phyloP scores from a whole-genome alignment of 257 asterid species.

The Forsythia viridissima region DNA sequence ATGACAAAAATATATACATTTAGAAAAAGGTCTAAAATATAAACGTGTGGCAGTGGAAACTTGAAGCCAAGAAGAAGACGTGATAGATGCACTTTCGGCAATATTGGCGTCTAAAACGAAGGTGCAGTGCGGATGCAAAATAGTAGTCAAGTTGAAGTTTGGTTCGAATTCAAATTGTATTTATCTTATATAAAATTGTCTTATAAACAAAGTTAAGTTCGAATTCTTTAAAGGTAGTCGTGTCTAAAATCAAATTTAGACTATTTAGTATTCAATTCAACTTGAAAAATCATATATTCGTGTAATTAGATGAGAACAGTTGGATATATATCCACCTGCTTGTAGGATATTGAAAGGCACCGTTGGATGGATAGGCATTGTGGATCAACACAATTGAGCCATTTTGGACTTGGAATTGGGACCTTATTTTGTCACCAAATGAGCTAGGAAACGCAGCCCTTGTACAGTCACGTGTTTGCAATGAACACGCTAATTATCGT shows the following conservation, averaged over 20 bases:
- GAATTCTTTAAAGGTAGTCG: too few relatives aligned
- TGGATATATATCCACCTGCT: background rate
- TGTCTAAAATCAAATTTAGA: too few relatives aligned
- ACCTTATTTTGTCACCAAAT: constrained; percentile 43
- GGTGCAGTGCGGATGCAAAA: background rate
- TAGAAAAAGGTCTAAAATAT: too few relatives aligned
- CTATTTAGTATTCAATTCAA: too few relatives aligned
- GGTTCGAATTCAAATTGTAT: too few relatives aligned
- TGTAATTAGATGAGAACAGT: background rate
- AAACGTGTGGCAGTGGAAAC: background rate
- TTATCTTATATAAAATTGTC: too few relatives aligned
- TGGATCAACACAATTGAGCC: background rate
- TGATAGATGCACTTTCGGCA: background rate
- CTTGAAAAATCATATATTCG: background rate
- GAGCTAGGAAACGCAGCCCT: constrained; percentile 9
- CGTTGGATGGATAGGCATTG: constrained; percentile 42
- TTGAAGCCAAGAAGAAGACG: background rate
- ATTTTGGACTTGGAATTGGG: constrained; percentile 22
- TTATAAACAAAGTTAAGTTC: too few relatives aligned
- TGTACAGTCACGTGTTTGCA: background rate
- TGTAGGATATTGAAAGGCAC: constrained; percentile 16
- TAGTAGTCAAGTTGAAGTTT: too few relatives aligned
- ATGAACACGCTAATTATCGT: background rate
- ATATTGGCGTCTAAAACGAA: background rate
- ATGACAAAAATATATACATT: background rate